Evolutionary conservation across 1,139 yeast genomes (phyloP).

Genomic region (Sugiyamaella sp.): DNA sequence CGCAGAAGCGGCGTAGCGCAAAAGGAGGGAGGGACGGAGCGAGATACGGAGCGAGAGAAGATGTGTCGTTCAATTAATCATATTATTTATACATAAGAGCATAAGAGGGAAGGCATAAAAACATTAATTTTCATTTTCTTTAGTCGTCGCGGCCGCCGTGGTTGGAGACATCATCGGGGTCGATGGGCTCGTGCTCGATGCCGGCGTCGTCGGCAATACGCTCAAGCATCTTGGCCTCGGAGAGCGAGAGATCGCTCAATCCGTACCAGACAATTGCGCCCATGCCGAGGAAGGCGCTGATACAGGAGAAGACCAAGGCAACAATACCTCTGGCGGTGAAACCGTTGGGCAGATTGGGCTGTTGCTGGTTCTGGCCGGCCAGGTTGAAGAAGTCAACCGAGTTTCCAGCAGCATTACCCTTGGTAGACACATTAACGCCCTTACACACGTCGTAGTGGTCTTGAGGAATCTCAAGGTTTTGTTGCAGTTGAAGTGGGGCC

Average conservation of each 20-base stretch:
- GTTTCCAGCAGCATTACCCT: constrained; percentile 90
- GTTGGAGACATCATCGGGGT: constrained; percentile 29
- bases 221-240: constrained; percentile 31
- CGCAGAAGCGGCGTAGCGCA: no score
- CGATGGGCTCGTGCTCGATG: constrained; percentile 28
- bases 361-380: constrained; percentile 72
- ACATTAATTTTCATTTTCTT: constrained; percentile 16
- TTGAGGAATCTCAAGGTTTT: constrained; percentile 52
- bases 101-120: constrained; percentile 13
- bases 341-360: constrained; percentile 68
- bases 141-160: constrained; percentile 21
- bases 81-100: constrained; percentile 11
- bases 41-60: no score
- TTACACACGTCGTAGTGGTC: constrained; percentile 64
- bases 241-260: constrained; percentile 55
- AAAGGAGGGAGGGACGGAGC: no score
- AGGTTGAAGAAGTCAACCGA: constrained; percentile 62
- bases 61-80: constrained; percentile 11
- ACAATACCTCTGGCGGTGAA: constrained; percentile 90
- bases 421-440: constrained; percentile 50
- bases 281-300: constrained; percentile 81
- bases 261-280: constrained; percentile 79
- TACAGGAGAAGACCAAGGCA: constrained; percentile 78
- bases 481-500: constrained; percentile 66
- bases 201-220: constrained; percentile 31